Evolutionary conservation across 441 rosid species (phyloP), one percentile per base, ranked within the genome.

Genomic region (Sinapis alba): DNA sequence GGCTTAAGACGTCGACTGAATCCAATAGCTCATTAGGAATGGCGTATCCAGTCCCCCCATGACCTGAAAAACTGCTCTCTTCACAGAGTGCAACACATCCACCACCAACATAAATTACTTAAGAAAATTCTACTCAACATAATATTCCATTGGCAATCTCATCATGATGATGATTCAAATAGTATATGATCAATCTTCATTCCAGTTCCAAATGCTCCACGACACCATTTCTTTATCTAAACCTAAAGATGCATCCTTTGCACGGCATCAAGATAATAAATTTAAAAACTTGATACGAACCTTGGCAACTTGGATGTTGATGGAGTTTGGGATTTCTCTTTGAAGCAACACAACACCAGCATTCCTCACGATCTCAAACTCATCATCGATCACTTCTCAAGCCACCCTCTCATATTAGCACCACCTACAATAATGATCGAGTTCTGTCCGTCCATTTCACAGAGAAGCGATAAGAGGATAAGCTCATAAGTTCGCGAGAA

Each of bases 31-130:
- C 95, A 53, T 20, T 79, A 0, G 94, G 87, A 6, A 6, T 36
- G 97, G 91, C 67, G 91, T 70, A 73, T 94, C 97, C 93, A 92
- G 87, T 83, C 98, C 98, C 47, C 97, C 98, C 16, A 94, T 92
- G 26, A 90, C 90, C 0, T 91, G 89, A 78, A 90, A 95, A 71
- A 89, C 91, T 3, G 90, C 89, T 79, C 67, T 74, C 80, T 82
- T 89, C 60, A 96, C 98, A 59, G 89, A 94, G 97, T 92, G 82
- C 70, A 62, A 15, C 36, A 76, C 36, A 32, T 15, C 50, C 47
- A n/a, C 26, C 68, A 38, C 28, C 36, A 72, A 50, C 73, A 77
- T 28, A 67, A 61, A 41, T 15, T 24, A 16, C 32, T 34, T 18
- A 0, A 0, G 4, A 60, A 13, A 10, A 19, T 26, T 8, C 57